Evolutionary conservation across 2,329 filamentous ascomycete species (phyloP), one percentile per base, ranked within the genome.

Genomic region (Epichloe bromicola): DNA sequence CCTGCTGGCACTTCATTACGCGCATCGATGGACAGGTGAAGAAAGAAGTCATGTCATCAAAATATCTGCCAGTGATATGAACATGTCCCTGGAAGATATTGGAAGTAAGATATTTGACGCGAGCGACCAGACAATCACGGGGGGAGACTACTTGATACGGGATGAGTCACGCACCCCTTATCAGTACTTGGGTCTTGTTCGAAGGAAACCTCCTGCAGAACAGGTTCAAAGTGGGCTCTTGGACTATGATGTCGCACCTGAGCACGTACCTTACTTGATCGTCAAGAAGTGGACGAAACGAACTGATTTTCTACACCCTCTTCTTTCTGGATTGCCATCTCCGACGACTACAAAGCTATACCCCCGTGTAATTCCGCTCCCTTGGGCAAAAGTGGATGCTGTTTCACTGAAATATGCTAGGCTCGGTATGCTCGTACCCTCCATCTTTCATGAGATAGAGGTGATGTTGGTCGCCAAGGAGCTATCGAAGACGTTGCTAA

Each of bases 371-470:
- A 61, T 83, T 3, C 74, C 75, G 0, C 60, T 70, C 2, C 56
- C 66, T 0, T 66, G 66, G n/a, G 79, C 79, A 50, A 72, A 61
- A 0, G 63, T 78, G 0, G 79, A 83, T 53, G 56, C 57, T 2
- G 58, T 79, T 2, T 70, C 74, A 1, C 59, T 69, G 6, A 63
- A 64, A 7, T 70, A 72, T 52, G 70, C 68, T 1, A 66, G 71
- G 44, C 73, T 82, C 30, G 78, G 74, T 2, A 70, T 83, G 49
- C 72, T 93, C 38, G 74, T 93, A 5, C 88, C 90, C 0, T 82
- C 81, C 0, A 79, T 96, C 37, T 69, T 86, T 15, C 79, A 88
- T 56, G 78, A 78, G n/a, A 59, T 91, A 2, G 85, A 86, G 55
- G 70, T 80, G 0, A 70, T 75, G 26, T 67, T 91, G 23, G 69